Conservation (phyloP, 305 asterid species). For the Petunia hybrid region DNA sequence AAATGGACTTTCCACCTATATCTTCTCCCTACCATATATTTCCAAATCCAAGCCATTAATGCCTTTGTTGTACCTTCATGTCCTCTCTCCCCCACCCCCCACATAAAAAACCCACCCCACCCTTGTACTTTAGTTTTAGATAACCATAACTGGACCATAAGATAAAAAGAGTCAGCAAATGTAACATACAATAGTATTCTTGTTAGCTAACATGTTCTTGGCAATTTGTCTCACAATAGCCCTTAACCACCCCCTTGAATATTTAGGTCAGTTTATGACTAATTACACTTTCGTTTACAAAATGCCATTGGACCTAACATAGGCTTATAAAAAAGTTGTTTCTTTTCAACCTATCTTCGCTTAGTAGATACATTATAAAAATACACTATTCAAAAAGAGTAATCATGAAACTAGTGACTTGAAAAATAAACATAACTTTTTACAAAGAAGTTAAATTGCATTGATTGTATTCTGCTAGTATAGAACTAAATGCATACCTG, state of each 20-base stretch:
- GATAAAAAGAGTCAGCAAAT: too few relatives aligned
- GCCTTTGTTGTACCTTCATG: conserved; percentile 42
- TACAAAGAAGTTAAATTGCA: background rate
- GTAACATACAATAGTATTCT: too few relatives aligned
- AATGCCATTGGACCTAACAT: background rate
- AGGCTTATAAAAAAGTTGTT: background rate
- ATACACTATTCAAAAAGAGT: too few relatives aligned
- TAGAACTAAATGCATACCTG: conserved; percentile 49
- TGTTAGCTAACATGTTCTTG: too few relatives aligned
- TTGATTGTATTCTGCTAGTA: background rate
- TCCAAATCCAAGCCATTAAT: conserved; percentile 61
- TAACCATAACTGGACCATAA: too few relatives aligned
- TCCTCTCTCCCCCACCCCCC: conserved; percentile 30
- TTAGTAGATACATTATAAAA: background rate
- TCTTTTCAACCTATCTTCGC: background rate
- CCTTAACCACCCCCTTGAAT: background rate
- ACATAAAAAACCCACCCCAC: conserved; percentile 26
- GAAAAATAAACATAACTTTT: too few relatives aligned
- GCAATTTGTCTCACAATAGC: background rate
- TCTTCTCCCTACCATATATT: conserved; percentile 44
- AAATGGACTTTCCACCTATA: conserved; percentile 68
- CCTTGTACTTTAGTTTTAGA: background rate
- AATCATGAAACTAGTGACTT: too few relatives aligned
- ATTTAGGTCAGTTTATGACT: background rate
- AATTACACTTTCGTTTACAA: background rate